These are phyloP conservation scores for Fraxinus baroniana DNA, from an alignment of 305 asterid species.

Conservation along the genomic window DNA sequence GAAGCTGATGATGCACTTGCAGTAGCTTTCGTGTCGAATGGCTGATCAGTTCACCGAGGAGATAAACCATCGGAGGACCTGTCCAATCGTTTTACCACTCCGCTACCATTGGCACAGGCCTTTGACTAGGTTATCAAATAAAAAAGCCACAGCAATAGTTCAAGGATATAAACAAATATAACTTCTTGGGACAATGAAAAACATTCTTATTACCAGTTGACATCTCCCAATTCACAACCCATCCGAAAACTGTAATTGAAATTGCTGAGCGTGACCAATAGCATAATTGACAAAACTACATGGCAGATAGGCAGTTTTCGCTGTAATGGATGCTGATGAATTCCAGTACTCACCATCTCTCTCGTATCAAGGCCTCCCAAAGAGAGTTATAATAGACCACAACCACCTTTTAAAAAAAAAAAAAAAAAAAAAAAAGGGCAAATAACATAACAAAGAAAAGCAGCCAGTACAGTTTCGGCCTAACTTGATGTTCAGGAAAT, in stretches of 20 bases:
- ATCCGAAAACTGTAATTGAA: background rate
- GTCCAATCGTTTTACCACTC: conserved; percentile 19
- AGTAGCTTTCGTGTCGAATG: conserved; percentile 9
- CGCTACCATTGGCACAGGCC: conserved; percentile 21
- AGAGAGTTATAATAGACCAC: background rate
- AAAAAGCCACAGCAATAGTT: conserved; percentile 64
- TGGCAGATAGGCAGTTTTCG: background rate
- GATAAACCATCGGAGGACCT: conserved; percentile 20
- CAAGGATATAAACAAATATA: conserved; percentile 33
- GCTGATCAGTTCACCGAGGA: conserved; percentile 11
- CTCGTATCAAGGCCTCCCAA: background rate
- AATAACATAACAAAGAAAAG: background rate
- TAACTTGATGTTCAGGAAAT: background rate
- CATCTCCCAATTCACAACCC: background rate
- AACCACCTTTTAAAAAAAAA: background rate
- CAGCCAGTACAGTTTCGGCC: background rate
- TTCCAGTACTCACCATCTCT: background rate
- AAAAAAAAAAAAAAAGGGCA: too few species aligned
- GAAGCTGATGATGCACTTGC: conserved; percentile 5
- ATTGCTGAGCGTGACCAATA: background rate
- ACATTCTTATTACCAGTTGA: background rate
- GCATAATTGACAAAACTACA: background rate
- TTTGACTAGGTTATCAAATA: conserved; percentile 49
- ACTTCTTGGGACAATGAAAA: background rate
- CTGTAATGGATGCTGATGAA: background rate